A percentile compares a stretch with the other conserved stretches of the same genome.
Evolutionary conservation across 495 filamentous ascomycete genomes (phyloP).

Genomic region (Corynascus novoguineensis): DNA sequence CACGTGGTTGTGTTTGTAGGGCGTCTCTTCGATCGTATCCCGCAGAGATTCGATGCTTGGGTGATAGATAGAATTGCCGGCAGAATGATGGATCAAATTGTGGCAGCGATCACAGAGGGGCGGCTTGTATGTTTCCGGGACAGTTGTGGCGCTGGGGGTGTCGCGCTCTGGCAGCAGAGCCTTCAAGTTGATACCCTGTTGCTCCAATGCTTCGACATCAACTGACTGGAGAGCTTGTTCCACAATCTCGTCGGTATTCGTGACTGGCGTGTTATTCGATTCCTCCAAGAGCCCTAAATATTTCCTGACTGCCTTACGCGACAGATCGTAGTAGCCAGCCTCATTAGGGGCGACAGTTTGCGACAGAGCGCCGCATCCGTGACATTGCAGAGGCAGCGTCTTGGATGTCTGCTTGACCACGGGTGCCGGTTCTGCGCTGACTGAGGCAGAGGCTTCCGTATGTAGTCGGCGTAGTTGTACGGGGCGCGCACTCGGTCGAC

Average conservation of each 20-base stretch:
- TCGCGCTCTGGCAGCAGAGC: slow-evolving; percentile 25
- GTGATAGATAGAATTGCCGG: slow-evolving; percentile 63
- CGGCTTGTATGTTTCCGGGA: not conserved
- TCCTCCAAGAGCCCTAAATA: slow-evolving; percentile 35
- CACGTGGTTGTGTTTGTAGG: slow-evolving; percentile 81
- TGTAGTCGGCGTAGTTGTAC: slow-evolving; percentile 30
- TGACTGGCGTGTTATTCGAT: slow-evolving; percentile 20
- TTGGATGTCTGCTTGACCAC: slow-evolving; percentile 6
- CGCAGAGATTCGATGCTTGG: slow-evolving; percentile 72
- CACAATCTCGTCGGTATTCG: slow-evolving; percentile 31
- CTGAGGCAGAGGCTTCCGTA: slow-evolving; percentile 12
- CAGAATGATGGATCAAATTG: slow-evolving; percentile 65
- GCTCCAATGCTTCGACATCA: slow-evolving; percentile 38
- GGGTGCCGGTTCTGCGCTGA: not conserved
- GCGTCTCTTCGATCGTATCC: slow-evolving; percentile 78
- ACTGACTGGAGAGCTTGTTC: slow-evolving; percentile 36
- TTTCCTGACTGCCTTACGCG: slow-evolving; percentile 47
- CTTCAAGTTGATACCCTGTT: slow-evolving; percentile 38
- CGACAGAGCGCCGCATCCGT: slow-evolving; percentile 82
- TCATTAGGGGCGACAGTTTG: slow-evolving; percentile 63
- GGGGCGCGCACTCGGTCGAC: slow-evolving; percentile 20
- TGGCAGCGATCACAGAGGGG: slow-evolving; percentile 86
- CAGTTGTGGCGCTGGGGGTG: slow-evolving; percentile 4
- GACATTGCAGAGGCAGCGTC: slow-evolving; percentile 59
- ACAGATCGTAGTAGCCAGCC: slow-evolving; percentile 69